Percentiles rank a stretch among this genome's conserved stretches.
phyloP scores from a whole-genome alignment of 345 rosid species.

The Brassica incana region DNA sequence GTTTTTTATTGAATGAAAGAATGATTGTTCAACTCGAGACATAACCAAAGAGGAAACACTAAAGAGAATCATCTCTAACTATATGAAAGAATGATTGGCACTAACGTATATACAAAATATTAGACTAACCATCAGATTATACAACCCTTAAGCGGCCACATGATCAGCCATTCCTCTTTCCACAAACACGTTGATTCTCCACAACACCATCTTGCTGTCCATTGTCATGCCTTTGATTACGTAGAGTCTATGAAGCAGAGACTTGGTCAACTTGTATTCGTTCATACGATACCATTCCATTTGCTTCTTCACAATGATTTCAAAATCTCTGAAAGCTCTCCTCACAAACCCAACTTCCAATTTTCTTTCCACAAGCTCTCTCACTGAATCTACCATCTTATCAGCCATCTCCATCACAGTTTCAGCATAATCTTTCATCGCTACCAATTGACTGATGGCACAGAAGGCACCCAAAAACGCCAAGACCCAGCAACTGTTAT shows the following conservation, averaged over 20 bases:
- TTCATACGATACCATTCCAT: background rate
- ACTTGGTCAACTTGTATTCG: background rate
- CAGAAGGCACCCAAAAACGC: slow-evolving; percentile 27
- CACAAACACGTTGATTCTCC: background rate
- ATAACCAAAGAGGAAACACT: background rate
- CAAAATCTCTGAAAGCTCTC: slow-evolving; percentile 21
- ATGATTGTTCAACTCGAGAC: background rate
- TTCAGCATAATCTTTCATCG: background rate
- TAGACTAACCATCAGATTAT: background rate
- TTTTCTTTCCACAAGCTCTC: background rate
- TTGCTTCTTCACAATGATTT: slow-evolving; percentile 11
- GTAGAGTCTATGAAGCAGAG: background rate
- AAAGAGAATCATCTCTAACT: background rate
- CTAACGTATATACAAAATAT: background rate
- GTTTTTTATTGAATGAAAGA: background rate
- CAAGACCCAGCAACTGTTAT: slow-evolving; percentile 4
- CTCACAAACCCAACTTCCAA: slow-evolving; percentile 20
- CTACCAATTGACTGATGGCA: background rate
- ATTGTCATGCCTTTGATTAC: slow-evolving; percentile 14
- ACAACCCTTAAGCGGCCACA: background rate
- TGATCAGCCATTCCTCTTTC: background rate
- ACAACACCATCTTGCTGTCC: slow-evolving; percentile 2
- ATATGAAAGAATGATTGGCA: background rate
- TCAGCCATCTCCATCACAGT: background rate
- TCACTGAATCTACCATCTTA: slow-evolving; percentile 14